These are phyloP conservation scores for Betula pendula DNA, from an alignment of 306 rosid genomes.

Conservation along the genomic window DNA sequence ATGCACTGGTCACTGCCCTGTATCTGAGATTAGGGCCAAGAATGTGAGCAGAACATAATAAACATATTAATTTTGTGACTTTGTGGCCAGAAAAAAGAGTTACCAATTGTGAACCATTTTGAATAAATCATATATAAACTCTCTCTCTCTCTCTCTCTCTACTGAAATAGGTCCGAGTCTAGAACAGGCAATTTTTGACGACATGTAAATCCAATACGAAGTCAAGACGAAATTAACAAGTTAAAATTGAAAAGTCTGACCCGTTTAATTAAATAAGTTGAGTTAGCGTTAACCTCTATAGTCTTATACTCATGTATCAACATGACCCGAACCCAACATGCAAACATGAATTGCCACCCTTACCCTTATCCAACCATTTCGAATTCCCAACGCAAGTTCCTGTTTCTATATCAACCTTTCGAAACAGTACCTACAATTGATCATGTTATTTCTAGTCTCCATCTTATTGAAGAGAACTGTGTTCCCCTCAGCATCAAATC, in stretches of 20 bases:
- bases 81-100: slow-evolving; percentile 6
- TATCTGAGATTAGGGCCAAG: slow-evolving; percentile 55
- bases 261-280: too few species aligned
- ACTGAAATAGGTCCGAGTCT: background rate
- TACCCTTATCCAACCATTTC: background rate
- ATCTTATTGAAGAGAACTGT: background rate
- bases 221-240: too few species aligned
- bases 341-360: too few species aligned
- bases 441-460: background rate
- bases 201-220: too few species aligned
- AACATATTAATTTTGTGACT: background rate
- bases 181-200: too few species aligned
- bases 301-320: too few species aligned
- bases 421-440: background rate
- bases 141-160: background rate
- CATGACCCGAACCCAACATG: too few species aligned
- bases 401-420: background rate
- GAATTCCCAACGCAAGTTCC: background rate
- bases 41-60: slow-evolving; percentile 25
- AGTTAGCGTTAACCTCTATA: too few species aligned
- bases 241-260: too few species aligned
- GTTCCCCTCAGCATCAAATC: background rate
- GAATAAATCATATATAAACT: background rate
- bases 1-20: slow-evolving; percentile 94
- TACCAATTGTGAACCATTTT: too few species aligned